These are phyloP conservation scores for Penicillium antarcticum DNA, from an alignment of 495 filamentous ascomycete species.

Conservation along the genomic window DNA sequence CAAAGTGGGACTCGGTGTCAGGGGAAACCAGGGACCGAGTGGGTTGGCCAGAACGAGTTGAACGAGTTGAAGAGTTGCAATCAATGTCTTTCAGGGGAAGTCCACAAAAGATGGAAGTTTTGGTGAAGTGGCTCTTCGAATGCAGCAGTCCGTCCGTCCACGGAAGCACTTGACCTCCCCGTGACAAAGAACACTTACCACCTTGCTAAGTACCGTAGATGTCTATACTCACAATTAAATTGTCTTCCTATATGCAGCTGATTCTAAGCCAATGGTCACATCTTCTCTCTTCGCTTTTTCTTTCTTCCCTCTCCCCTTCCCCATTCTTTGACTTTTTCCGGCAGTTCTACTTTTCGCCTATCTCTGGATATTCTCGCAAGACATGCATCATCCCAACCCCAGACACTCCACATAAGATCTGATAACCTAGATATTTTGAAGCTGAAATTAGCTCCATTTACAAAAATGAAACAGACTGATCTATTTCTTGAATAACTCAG, in stretches of 20 bases:
- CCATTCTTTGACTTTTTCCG: not conserved
- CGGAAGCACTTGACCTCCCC: not conserved
- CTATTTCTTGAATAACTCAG: not conserved
- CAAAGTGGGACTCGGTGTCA: slow-evolving; percentile 31
- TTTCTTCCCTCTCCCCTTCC: no score
- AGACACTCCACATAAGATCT: no score
- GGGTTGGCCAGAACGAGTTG: slow-evolving; percentile 7
- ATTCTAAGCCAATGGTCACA: no score
- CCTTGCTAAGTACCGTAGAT: no score
- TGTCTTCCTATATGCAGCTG: no score
- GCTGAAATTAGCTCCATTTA: no score
- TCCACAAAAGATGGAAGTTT: slow-evolving; percentile 3
- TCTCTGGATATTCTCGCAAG: not conserved
- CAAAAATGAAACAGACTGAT: not conserved
- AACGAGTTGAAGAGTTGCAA: not conserved
- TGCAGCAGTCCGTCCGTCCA: not conserved
- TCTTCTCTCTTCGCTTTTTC: no score
- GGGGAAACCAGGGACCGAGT: slow-evolving; percentile 30
- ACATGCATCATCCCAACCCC: no score
- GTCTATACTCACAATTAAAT: no score
- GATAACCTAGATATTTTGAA: no score
- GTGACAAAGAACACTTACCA: not conserved
- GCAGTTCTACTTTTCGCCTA: not conserved
- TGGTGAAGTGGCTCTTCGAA: slow-evolving; percentile 17
- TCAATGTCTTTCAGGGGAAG: not conserved